Percentiles rank a stretch among this genome's conserved stretches.
Conservation (phyloP, 2,329 filamentous ascomycete genomes). For the Penicillium hesseltinei region DNA sequence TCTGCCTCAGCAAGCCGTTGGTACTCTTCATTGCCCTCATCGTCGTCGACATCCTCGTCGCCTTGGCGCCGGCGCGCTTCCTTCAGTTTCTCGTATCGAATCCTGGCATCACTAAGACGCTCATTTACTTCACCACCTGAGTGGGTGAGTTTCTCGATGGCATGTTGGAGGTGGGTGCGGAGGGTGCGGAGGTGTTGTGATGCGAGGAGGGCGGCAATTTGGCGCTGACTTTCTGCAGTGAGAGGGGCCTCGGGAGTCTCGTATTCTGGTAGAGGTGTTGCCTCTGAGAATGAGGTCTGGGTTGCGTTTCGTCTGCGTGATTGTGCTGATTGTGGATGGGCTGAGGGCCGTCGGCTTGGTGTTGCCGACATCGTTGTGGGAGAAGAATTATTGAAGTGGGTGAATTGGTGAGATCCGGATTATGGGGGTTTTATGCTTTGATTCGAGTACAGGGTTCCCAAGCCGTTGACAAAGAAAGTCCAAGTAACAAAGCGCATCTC, state of each 20-base stretch:
- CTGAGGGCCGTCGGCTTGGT: constrained; percentile 14
- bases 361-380: constrained; percentile 13
- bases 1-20: constrained; percentile 44
- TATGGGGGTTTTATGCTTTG: neutral
- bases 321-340: constrained; percentile 12
- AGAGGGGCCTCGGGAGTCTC: constrained; percentile 54
- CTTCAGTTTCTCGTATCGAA: constrained; percentile 38
- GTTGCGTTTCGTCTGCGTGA: constrained; percentile 8
- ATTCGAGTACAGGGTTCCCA: neutral
- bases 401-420: neutral
- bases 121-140: constrained; percentile 58
- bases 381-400: neutral
- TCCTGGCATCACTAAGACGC: constrained; percentile 43
- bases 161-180: constrained; percentile 49
- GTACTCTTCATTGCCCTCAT: constrained; percentile 29
- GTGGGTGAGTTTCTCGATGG: constrained; percentile 48
- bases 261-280: constrained; percentile 48
- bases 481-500: constrained; percentile 13
- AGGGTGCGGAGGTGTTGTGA: constrained; percentile 45
- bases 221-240: constrained; percentile 46
- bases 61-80: constrained; percentile 26
- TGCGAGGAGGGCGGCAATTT: constrained; percentile 47
- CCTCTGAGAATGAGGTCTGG: neutral
- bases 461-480: constrained; percentile 6
- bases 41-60: constrained; percentile 23